These are phyloP conservation scores for Colletotrichum higginsianum DNA, from an alignment of 2,329 filamentous ascomycete genomes.

Conservation along the genomic window DNA sequence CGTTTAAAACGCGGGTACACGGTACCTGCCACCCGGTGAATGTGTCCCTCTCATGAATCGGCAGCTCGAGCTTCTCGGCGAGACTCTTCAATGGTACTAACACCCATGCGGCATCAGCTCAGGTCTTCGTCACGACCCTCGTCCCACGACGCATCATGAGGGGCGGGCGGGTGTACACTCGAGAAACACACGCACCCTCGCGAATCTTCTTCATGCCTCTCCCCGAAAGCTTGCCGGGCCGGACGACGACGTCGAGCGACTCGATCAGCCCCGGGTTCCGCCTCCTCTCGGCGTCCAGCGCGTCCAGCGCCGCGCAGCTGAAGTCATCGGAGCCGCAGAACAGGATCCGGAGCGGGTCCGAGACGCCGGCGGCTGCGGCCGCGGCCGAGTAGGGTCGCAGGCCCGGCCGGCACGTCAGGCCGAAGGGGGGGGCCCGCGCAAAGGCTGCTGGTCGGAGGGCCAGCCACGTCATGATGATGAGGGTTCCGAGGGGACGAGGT, in stretches of 20 bases:
- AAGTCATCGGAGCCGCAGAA: slow-evolving; percentile 97
- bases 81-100: slow-evolving; percentile 81
- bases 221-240: slow-evolving; percentile 83
- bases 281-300: slow-evolving; percentile 74
- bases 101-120: background rate
- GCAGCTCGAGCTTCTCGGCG: slow-evolving; percentile 75
- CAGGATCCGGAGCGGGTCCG: slow-evolving; percentile 82
- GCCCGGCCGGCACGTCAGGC: slow-evolving; percentile 2
- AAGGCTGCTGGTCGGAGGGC: slow-evolving; percentile 13
- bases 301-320: slow-evolving; percentile 82
- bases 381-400: slow-evolving; percentile 25
- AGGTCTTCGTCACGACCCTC: background rate
- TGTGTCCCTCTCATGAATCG: slow-evolving; percentile 82
- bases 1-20: slow-evolving; percentile 45
- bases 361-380: slow-evolving; percentile 39
- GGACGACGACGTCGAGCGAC: slow-evolving; percentile 88
- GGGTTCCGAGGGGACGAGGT: no score
- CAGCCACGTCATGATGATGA: slow-evolving; percentile 27
- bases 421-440: background rate
- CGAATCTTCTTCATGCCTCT: slow-evolving; percentile 78
- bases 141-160: background rate
- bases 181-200: slow-evolving; percentile 67
- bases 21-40: slow-evolving; percentile 85
- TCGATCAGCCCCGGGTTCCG: slow-evolving; percentile 70
- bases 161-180: no score